Evolutionary conservation across 345 rosid genomes (phyloP).

Genomic region (Durio zibethinus): DNA sequence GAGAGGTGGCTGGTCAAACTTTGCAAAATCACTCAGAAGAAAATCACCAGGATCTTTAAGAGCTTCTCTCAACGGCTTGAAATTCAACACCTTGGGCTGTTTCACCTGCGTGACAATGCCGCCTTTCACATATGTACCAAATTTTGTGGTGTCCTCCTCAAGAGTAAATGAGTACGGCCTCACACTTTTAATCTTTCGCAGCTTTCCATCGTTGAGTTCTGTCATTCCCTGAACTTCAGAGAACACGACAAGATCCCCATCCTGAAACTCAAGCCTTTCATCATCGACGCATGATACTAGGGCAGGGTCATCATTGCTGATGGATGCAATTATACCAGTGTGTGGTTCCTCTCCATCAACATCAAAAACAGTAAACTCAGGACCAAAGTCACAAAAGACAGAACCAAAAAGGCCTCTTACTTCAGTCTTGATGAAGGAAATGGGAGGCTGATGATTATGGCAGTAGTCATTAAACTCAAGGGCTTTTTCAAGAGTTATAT

Average conservation of each 20-base stretch:
- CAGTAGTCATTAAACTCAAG: constrained; percentile 76
- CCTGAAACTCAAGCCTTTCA: constrained; percentile 91
- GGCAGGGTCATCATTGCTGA: constrained; percentile 78
- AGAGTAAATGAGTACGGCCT: constrained; percentile 85
- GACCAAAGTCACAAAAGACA: constrained; percentile 91
- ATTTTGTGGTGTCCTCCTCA: constrained; percentile 75
- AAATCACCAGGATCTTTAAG: constrained; percentile 87
- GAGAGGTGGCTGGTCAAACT: constrained; percentile 87
- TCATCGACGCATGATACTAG: constrained; percentile 88
- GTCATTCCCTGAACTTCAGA: constrained; percentile 92
- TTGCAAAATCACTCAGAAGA: constrained; percentile 85
- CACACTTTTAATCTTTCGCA: constrained; percentile 77
- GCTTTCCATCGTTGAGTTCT: constrained; percentile 85
- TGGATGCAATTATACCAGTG: constrained; percentile 87
- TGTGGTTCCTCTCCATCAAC: constrained; percentile 94
- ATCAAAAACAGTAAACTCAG: constrained; percentile 78
- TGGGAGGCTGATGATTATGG: constrained; percentile 75
- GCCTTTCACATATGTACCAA: constrained; percentile 70
- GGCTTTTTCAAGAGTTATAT: constrained; percentile 65
- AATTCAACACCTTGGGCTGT: constrained; percentile 71
- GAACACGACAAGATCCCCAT: constrained; percentile 88
- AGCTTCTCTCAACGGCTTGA: constrained; percentile 83
- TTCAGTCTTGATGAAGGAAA: constrained; percentile 81
- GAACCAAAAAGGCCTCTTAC: constrained; percentile 95
- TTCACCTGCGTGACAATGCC: constrained; percentile 96